Evolutionary conservation across 164 flowering plant genomes (phyloP), one percentile per base, ranked within the genome.

Genomic region (Cinnamomum chago): DNA sequence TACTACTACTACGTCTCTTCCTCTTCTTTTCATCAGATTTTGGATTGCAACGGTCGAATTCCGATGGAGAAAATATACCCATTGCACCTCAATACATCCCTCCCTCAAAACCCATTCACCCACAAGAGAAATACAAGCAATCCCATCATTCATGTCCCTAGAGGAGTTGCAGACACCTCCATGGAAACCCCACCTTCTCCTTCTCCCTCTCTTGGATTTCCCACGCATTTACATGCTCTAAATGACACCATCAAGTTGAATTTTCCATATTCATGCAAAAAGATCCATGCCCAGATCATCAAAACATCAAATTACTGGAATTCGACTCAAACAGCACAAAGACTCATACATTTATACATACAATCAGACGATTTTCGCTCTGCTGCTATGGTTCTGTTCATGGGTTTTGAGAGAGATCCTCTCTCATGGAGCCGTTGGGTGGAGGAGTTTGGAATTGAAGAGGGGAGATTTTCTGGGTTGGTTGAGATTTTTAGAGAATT

Each of bases 401-500:
- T 85, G 78, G 84, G 82, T 35, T 84, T 76, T 73, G 71, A 67
- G 9, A 47, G 70, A 55, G 83, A 76, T 70, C 81, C 79, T 70
- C 67, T 75, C 30, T 30, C 67, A 5, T 86, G 86, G 86, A 82
- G 72, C 70, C 65, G 64, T 74, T 82, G 87, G 60, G n/a, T 84
- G 28, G 84, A 84, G 55, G 88, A 87, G 55, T 80, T 83, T 28
- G 64, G 55, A 58, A 76, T 72, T 65, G 79, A 58, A 62, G 88
- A 87, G 13, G 87, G 85, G 50, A 70, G 68, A 30, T 47, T 79
- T 23, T 10, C 0, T 76, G 78, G 75, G 68, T 70, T 87, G 81
- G 86, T 91, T 75, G 77, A 82, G 77, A 81, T 81, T 79, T 86
- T 86, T n/a, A 23, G 62, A n/a, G 88, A 86, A 58, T 78, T 89